Conservation (phyloP, 306 rosid genomes). For the Cyamopsis tetragonoloba region DNA sequence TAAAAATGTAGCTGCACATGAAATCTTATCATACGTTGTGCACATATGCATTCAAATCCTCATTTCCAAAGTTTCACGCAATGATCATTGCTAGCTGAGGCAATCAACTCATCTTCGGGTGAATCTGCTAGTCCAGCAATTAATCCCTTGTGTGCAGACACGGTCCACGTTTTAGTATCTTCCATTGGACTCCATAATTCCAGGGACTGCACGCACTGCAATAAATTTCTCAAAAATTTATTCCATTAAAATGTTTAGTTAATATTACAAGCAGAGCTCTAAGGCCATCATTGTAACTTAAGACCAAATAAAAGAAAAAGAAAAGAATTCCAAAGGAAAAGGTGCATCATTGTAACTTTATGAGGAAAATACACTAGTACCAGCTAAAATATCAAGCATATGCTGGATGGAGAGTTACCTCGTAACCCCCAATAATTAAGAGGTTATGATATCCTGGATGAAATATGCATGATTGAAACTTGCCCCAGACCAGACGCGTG, state of each 20-base stretch:
- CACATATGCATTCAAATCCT: background rate
- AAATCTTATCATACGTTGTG: background rate
- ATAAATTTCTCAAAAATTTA: background rate
- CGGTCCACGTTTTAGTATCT: slow-evolving; percentile 18
- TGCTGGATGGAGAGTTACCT: slow-evolving; percentile 35
- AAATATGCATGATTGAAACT: slow-evolving; percentile 59
- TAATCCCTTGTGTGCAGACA: slow-evolving; percentile 48
- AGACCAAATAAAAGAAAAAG: background rate
- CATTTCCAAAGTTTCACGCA: slow-evolving; percentile 62
- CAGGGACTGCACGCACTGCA: slow-evolving; percentile 54
- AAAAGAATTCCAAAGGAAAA: background rate
- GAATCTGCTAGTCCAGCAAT: slow-evolving; percentile 47
- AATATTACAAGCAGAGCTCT: too few relatives aligned
- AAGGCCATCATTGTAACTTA: too few relatives aligned
- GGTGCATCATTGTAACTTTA: background rate
- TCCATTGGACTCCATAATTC: slow-evolving; percentile 50
- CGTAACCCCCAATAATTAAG: slow-evolving; percentile 53
- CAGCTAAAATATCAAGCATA: background rate
- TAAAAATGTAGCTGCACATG: slow-evolving; percentile 4
- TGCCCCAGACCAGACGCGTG: slow-evolving; percentile 58
- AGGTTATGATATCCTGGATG: slow-evolving; percentile 45
- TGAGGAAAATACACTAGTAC: background rate
- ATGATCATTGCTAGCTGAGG: slow-evolving; percentile 60
- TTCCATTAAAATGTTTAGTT: too few relatives aligned
- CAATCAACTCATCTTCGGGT: slow-evolving; percentile 36